A percentile compares a stretch with the other conserved stretches of the same genome.
These are phyloP conservation scores for Suillus fuscotomentosus DNA, from an alignment of 768 basidiomycete species.

Conservation along the genomic window DNA sequence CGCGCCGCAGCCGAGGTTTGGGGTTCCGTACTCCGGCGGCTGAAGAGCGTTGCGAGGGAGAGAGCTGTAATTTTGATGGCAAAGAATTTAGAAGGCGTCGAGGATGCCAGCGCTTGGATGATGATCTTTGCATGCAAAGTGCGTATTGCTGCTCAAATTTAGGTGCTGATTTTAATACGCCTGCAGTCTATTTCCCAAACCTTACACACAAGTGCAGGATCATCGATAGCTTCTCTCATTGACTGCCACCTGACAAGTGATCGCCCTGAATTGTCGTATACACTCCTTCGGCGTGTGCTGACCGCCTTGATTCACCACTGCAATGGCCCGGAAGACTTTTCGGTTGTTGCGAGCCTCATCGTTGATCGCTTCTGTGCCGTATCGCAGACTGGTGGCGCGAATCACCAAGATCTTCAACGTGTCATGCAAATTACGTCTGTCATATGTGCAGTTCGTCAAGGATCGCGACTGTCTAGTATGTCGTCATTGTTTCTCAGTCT, in stretches of 20 bases:
- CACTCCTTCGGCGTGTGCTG: conserved; percentile 65
- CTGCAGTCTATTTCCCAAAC: conserved; percentile 77
- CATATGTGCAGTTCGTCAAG: conserved; percentile 63
- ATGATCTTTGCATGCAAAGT: conserved; percentile 82
- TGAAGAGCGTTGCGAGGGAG: conserved; percentile 60
- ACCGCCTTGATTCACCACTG: conserved; percentile 86
- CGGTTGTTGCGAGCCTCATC: conserved; percentile 53
- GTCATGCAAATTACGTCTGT: conserved; percentile 57
- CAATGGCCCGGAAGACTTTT: conserved; percentile 64
- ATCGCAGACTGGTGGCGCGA: conserved; percentile 6
- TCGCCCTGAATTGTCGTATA: conserved; percentile 42
- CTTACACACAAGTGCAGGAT: conserved; percentile 71
- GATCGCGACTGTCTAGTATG: conserved; percentile 65
- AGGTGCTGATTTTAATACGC: neutral
- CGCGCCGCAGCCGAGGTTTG: conserved; percentile 84
- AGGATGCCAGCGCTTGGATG: conserved; percentile 71
- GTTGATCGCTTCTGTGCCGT: conserved; percentile 35
- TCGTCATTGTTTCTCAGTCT: conserved; percentile 8
- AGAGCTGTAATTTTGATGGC: conserved; percentile 57
- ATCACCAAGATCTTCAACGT: conserved; percentile 43
- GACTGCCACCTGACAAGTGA: conserved; percentile 47
- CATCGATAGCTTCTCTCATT: conserved; percentile 60
- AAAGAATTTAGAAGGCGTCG: conserved; percentile 45
- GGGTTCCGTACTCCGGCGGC: conserved; percentile 72
- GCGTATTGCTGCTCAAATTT: neutral